A percentile compares a stretch with the other conserved stretches of the same genome.
Conservation (phyloP, 2,329 filamentous ascomycete species). For the Karstenula rhodostoma region DNA sequence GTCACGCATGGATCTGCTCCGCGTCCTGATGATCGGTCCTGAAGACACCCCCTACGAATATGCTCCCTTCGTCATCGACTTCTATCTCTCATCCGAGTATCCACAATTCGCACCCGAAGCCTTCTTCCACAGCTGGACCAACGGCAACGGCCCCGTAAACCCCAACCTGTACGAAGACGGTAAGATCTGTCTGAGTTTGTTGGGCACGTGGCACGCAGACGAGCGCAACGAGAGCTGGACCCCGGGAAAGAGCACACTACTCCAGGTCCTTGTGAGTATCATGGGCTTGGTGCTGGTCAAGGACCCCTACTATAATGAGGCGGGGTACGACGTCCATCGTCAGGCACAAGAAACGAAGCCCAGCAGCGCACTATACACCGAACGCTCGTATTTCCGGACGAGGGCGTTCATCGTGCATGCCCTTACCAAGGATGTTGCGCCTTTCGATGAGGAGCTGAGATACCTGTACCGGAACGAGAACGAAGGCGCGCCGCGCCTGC, state of each 20-base stretch:
- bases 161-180: conserved; percentile 71
- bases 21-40: conserved; percentile 66
- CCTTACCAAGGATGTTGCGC: conserved; percentile 52
- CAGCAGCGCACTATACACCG: conserved; percentile 60
- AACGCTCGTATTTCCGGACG: conserved; percentile 63
- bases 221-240: conserved; percentile 63
- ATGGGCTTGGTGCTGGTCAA: conserved; percentile 66
- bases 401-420: conserved; percentile 61
- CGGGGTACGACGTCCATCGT: conserved; percentile 64
- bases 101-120: conserved; percentile 62
- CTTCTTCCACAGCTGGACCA: conserved; percentile 68
- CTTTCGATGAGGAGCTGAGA: conserved; percentile 60
- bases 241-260: conserved; percentile 60
- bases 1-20: conserved; percentile 64
- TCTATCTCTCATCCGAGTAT: conserved; percentile 60
- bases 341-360: conserved; percentile 56
- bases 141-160: conserved; percentile 62
- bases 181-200: conserved; percentile 66
- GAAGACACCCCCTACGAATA: conserved; percentile 67
- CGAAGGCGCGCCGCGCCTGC: conserved; percentile 49
- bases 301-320: conserved; percentile 71
- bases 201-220: conserved; percentile 67
- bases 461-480: conserved; percentile 58
- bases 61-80: conserved; percentile 68
- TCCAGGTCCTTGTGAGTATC: conserved; percentile 66